phyloP scores from a whole-genome alignment of 1,284 basidiomycete species.

The Meira miltonrushii region DNA sequence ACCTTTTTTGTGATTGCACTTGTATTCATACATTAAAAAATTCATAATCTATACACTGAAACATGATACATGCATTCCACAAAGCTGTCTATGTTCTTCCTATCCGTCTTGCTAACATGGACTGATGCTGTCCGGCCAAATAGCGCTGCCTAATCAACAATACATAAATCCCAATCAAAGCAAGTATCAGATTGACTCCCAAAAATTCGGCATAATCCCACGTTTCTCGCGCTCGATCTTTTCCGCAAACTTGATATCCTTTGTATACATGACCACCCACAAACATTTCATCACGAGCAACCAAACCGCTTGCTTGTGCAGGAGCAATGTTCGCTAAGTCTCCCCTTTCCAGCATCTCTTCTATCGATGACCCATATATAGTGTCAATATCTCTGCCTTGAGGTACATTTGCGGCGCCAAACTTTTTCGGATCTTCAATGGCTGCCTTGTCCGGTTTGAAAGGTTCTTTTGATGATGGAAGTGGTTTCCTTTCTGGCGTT shows the following conservation, averaged over 20 bases:
- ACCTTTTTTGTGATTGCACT: not conserved
- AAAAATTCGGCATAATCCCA: slow-evolving; percentile 7
- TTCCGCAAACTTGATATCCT: slow-evolving; percentile 8
- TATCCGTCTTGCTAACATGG: slow-evolving; percentile 4
- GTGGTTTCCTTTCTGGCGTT: not conserved
- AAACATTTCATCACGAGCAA: not conserved
- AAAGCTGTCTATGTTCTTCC: not conserved
- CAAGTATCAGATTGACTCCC: slow-evolving; percentile 7
- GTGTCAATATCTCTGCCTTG: no score
- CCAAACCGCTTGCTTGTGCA: not conserved
- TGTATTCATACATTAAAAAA: not conserved
- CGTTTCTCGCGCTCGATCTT: not conserved
- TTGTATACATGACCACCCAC: slow-evolving; percentile 2
- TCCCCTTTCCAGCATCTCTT: not conserved
- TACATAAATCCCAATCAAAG: slow-evolving; percentile 3
- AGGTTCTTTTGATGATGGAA: not conserved
- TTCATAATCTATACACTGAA: not conserved
- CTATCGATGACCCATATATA: not conserved
- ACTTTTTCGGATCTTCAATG: not conserved
- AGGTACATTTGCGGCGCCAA: not conserved
- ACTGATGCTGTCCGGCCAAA: slow-evolving; percentile 7
- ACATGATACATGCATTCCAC: no score
- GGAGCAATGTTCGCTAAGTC: not conserved
- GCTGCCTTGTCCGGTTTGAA: not conserved
- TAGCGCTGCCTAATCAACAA: not conserved